These are phyloP conservation scores for Symbiodinium pilosum DNA, from an alignment of 73 alveolate genomes.

Conservation along the genomic window DNA sequence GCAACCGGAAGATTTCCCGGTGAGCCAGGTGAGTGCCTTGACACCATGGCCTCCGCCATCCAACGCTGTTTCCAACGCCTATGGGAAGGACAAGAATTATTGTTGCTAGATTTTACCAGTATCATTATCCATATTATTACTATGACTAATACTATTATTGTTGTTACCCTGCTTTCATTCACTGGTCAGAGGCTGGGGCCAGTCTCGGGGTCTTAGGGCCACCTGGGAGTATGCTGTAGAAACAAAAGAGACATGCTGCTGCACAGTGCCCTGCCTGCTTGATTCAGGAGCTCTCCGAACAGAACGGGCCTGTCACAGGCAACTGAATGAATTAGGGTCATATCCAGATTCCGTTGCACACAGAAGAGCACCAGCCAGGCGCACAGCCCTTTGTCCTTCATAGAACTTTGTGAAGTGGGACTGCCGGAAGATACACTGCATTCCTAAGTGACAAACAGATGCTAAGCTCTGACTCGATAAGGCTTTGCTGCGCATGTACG, in stretches of 20 bases:
- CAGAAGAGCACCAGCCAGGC: too few species aligned
- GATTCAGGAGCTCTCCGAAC: background rate
- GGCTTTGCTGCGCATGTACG: too few species aligned
- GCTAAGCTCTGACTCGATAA: too few species aligned
- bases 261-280: background rate
- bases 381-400: background rate
- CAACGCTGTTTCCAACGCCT: background rate
- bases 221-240: background rate
- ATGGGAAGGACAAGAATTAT: background rate
- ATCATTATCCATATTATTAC: too few species aligned
- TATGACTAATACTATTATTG: too few species aligned
- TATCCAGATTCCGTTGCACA: too few species aligned
- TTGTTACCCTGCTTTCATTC: background rate
- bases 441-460: too few species aligned
- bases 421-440: background rate
- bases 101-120: too few species aligned
- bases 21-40: too few species aligned
- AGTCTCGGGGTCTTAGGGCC: background rate
- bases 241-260: too few species aligned
- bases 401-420: background rate
- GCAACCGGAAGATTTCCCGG: too few species aligned
- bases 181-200: background rate
- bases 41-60: conserved; percentile 22
- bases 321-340: background rate
- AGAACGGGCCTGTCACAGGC: background rate